These are phyloP conservation scores for Talaromyces sp. DNA, from an alignment of 2,329 filamentous ascomycete genomes.

Conservation along the genomic window DNA sequence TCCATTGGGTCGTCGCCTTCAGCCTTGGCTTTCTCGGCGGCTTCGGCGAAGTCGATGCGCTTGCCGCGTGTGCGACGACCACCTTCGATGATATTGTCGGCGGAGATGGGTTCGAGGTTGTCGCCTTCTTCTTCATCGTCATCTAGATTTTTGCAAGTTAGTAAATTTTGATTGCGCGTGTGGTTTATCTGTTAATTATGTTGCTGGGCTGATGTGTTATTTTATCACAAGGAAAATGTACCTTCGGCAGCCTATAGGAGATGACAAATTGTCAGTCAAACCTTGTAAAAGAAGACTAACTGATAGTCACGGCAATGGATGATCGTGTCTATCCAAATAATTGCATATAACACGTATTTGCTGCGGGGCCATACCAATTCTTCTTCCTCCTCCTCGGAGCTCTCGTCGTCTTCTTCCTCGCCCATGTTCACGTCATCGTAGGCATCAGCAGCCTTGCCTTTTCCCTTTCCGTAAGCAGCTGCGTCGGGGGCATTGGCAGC, in stretches of 20 bases:
- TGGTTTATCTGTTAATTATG: neutral
- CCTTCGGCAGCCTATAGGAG: conserved; percentile 3
- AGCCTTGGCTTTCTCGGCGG: conserved; percentile 76
- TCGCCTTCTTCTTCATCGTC: conserved; percentile 68
- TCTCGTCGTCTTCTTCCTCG: conserved; percentile 59
- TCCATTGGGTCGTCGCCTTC: conserved; percentile 65
- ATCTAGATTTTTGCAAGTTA: conserved; percentile 23
- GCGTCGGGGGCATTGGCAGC: conserved; percentile 36
- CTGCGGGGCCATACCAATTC: conserved; percentile 29
- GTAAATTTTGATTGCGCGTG: neutral
- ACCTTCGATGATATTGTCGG: conserved; percentile 75
- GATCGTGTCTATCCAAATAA: neutral
- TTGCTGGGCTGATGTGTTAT: neutral
- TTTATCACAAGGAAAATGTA: neutral
- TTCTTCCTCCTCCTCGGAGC: conserved; percentile 54
- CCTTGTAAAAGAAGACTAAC: neutral
- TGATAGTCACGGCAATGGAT: neutral
- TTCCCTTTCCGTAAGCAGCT: conserved; percentile 67
- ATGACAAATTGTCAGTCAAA: neutral
- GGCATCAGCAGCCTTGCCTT: conserved; percentile 70
- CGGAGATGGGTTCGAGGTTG: conserved; percentile 87
- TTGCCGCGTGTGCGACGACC: conserved; percentile 86
- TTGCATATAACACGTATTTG: neutral
- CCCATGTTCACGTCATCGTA: conserved; percentile 15
- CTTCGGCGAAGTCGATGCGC: conserved; percentile 89